phyloP scores from a whole-genome alignment of 257 asterid species.

The Solanum appendiculatum region DNA sequence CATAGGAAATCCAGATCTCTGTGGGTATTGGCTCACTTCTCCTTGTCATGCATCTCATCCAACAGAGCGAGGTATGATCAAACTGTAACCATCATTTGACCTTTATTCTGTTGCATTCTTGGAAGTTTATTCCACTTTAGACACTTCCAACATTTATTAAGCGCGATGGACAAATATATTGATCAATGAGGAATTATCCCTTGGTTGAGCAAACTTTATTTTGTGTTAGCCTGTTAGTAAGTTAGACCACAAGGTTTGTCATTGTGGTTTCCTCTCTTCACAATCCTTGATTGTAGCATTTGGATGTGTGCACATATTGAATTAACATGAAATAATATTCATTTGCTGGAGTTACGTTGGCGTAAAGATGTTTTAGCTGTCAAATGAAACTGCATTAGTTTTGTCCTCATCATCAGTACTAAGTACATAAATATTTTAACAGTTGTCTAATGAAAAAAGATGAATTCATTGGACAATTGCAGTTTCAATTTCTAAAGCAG shows the following conservation, averaged over 20 bases:
- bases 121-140: neutral
- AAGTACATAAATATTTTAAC: neutral
- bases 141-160: neutral
- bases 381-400: neutral
- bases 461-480: neutral
- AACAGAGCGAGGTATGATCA: slow-evolving; percentile 49
- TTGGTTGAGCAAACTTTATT: neutral
- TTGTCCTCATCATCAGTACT: neutral
- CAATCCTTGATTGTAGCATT: neutral
- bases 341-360: neutral
- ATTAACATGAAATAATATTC: neutral
- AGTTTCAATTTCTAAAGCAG: slow-evolving; percentile 81
- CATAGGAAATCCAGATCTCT: slow-evolving; percentile 75
- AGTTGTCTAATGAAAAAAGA: neutral
- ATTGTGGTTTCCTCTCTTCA: neutral
- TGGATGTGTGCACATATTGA: neutral
- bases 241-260: neutral
- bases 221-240: neutral
- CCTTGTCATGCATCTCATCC: slow-evolving; percentile 50
- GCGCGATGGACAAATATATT: neutral
- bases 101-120: neutral
- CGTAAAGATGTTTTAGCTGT: neutral
- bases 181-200: neutral
- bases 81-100: neutral
- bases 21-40: slow-evolving; percentile 75